Conservation (phyloP, 805 yeast species). For the Hanseniaspora hatyaiensis region DNA sequence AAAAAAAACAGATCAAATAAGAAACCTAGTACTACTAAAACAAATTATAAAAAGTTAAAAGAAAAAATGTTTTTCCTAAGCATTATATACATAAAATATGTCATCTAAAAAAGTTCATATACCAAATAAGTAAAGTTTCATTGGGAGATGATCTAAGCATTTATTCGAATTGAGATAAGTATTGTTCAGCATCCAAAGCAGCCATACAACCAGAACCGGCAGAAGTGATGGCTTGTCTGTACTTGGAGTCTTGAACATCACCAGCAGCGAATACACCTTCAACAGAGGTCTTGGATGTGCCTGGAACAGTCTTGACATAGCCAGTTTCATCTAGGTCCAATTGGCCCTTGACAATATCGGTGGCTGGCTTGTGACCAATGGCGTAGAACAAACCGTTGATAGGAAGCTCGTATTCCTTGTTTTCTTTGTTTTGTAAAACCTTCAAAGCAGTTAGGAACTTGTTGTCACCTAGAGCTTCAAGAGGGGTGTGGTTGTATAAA, state of each 20-base stretch:
- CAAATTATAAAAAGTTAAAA: no score
- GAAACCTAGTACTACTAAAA: not conserved
- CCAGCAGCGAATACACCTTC: conserved; percentile 97
- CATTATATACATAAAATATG: no score
- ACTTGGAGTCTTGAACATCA: conserved; percentile 92
- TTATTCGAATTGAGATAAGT: conserved; percentile 48
- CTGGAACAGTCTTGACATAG: conserved; percentile 81
- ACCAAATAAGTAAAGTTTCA: no score
- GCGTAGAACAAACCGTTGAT: conserved; percentile 95
- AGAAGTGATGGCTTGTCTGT: conserved; percentile 97
- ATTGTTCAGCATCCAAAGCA: conserved; percentile 86
- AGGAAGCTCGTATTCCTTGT: conserved; percentile 53
- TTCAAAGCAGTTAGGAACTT: conserved; percentile 56
- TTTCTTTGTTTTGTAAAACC: conserved; percentile 61
- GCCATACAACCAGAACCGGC: conserved; percentile 99
- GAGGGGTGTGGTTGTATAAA: conserved; percentile 70
- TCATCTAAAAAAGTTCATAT: no score
- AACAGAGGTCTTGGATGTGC: conserved; percentile 73
- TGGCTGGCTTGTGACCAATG: conserved; percentile 95
- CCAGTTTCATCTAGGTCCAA: conserved; percentile 78
- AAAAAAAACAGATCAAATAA: not conserved
- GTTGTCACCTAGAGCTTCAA: conserved; percentile 91
- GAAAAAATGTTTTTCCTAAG: no score
- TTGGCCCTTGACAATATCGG: conserved; percentile 65
- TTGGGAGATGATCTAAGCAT: no score